Base-by-base conservation (phyloP, 257 asterid species). In the Jacaranda copaia region DNA sequence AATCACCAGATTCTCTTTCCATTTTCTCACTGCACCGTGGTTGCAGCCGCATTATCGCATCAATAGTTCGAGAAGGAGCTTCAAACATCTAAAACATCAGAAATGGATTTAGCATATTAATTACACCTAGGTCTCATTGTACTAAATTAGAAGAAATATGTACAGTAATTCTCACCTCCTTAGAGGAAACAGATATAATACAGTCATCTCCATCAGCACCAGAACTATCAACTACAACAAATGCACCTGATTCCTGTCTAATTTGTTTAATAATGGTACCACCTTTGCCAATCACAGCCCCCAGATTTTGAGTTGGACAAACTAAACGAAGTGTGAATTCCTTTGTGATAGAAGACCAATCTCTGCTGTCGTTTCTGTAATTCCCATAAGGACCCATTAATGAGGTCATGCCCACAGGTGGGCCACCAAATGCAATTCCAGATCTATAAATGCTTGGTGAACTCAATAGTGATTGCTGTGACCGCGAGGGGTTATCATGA, bases 191-290 rank as follows among this genome's bases (percentile, higher is more conserved):
- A 16, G 91, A 82, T 80, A 94, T 87, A 57, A 94, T 80, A 80
- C 97, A 94, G 69, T 91, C 98, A 73, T 89, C 93, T 76, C 76
- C 97, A 71, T 89, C 98, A 58, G 92, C 94, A 11, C 86, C 90
- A 49, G 90, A 69, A 70, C 91, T 89, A 81, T 94, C 97, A 40
- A 94, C 91, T 72, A 88, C 84, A 55, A 92, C 83, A 39, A 83
- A 86, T 20, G 98, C 98, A 70, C 98, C 98, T 0, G 98, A 89
- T 79, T 92, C 97, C 80, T 94, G 97, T 56, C 98, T 86, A 79
- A 94, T 88, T 78, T 92, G 96, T 78, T 91, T 92, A 66, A 94
- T 88, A 81, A 80, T 63, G 61, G 82, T 77, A 77, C 98, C 98
- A 49, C 97, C 97, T 81, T 94, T 94, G 60, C 98, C 98, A 78